Percentiles rank a stretch among this genome's conserved stretches.
phyloP scores from a whole-genome alignment of 2,329 filamentous ascomycete genomes.

The Albifimbria verrucaria region DNA sequence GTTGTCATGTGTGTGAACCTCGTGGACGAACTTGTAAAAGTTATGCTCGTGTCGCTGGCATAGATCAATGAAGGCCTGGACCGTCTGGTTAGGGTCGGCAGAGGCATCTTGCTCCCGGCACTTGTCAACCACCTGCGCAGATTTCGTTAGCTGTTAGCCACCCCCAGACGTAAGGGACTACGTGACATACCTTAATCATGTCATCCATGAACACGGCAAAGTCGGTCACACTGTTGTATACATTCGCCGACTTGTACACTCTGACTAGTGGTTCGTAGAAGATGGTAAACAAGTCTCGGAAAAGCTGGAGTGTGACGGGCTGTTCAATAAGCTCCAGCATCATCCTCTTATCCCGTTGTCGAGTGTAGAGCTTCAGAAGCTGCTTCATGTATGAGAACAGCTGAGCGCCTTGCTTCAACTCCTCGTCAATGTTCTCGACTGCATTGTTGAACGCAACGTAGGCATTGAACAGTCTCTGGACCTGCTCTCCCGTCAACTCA shows the following conservation, averaged over 20 bases:
- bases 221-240: slow-evolving; percentile 95
- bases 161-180: too few relatives aligned
- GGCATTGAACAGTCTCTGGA: slow-evolving; percentile 84
- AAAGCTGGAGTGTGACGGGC: slow-evolving; percentile 92
- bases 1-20: slow-evolving; percentile 95
- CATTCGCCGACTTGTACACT: slow-evolving; percentile 97
- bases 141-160: slow-evolving; percentile 19
- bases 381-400: slow-evolving; percentile 95
- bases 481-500: slow-evolving; percentile 68
- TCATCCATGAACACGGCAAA: slow-evolving; percentile 93
- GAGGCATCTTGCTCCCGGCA: slow-evolving; percentile 75
- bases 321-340: slow-evolving; percentile 96
- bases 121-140: slow-evolving; percentile 55
- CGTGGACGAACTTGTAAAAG: slow-evolving; percentile 98
- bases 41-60: slow-evolving; percentile 94
- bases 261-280: slow-evolving; percentile 97
- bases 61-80: slow-evolving; percentile 95
- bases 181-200: slow-evolving; percentile 72
- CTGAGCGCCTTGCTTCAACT: slow-evolving; percentile 84
- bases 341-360: slow-evolving; percentile 93
- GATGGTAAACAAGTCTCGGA: slow-evolving; percentile 95
- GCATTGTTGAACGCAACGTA: slow-evolving; percentile 96
- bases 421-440: slow-evolving; percentile 84
- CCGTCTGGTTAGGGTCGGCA: slow-evolving; percentile 95
- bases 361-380: slow-evolving; percentile 83